Percentiles rank a stretch among this genome's conserved stretches.
Conservation (phyloP, 495 filamentous ascomycete genomes). For the Hypoxylon cercidicola region DNA sequence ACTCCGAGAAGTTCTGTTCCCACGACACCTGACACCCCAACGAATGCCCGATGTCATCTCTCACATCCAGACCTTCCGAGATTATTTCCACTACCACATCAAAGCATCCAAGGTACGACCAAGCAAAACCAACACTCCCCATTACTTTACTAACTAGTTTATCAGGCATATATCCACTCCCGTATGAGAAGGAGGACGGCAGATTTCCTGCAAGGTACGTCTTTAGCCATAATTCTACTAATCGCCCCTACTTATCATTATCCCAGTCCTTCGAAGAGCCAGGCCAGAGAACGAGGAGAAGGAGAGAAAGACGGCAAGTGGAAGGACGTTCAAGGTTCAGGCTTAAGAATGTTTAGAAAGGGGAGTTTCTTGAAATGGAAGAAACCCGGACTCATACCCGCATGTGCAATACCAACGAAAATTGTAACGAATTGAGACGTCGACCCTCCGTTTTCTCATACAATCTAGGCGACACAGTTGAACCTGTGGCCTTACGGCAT, state of each 20-base stretch:
- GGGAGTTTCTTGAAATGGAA: conserved; percentile 1
- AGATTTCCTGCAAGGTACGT: conserved; percentile 92
- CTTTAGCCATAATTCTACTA: conserved; percentile 44
- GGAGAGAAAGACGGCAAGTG: conserved; percentile 97
- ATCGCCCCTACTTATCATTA: conserved; percentile 7
- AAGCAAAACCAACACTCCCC: not conserved
- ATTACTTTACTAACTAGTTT: conserved; percentile 18
- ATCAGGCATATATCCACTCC: conserved; percentile 93
- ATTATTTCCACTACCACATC: conserved; percentile 99
- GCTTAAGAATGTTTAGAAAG: conserved; percentile 28
- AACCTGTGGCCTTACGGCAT: not conserved
- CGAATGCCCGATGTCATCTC: conserved; percentile 94
- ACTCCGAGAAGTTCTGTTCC: conserved; percentile 81
- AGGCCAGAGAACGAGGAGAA: conserved; percentile 95
- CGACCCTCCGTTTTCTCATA: not conserved
- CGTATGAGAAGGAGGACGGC: conserved; percentile 96
- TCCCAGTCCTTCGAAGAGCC: conserved; percentile 84
- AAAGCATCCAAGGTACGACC: conserved; percentile 88
- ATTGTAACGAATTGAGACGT: conserved; percentile 25
- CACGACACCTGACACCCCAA: conserved; percentile 89
- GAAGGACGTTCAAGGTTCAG: conserved; percentile 85
- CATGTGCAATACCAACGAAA: conserved; percentile 16
- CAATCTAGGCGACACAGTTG: not conserved
- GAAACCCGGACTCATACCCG: conserved; percentile 5
- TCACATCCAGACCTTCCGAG: conserved; percentile 99